These are phyloP conservation scores for Flaveria robusta DNA, from an alignment of 129 eudicot species.

Conservation along the genomic window DNA sequence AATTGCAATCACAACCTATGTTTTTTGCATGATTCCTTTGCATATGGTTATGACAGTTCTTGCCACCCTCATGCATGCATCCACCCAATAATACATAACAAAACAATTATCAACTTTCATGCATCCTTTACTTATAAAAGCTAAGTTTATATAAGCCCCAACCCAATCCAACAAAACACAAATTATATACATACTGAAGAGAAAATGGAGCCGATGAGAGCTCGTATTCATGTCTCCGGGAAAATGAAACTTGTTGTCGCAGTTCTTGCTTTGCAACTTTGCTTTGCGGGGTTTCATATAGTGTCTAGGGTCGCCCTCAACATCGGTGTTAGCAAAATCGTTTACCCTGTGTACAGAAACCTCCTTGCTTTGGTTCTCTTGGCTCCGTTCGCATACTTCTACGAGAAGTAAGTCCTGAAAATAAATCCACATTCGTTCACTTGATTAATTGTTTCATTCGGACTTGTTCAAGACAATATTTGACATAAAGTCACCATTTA, in stretches of 20 bases:
- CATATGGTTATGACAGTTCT: conserved; percentile 52
- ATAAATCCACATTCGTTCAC: neutral
- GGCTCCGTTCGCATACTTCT: conserved; percentile 77
- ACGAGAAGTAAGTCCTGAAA: conserved; percentile 56
- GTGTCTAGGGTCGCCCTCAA: conserved; percentile 89
- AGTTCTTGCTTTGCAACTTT: conserved; percentile 65
- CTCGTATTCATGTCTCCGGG: conserved; percentile 33
- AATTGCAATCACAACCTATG: conserved; percentile 36
- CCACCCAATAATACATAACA: conserved; percentile 46
- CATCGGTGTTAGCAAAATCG: conserved; percentile 80
- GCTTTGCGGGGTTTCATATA: conserved; percentile 89
- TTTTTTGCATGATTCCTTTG: conserved; percentile 43
- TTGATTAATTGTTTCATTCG: too few relatives aligned
- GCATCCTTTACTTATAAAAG: conserved; percentile 23
- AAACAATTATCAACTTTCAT: conserved; percentile 23
- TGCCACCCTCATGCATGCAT: conserved; percentile 46
- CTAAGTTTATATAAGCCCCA: conserved; percentile 13
- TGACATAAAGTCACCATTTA: too few relatives aligned
- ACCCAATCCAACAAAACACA: conserved; percentile 1
- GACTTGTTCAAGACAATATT: too few relatives aligned
- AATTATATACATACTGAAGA: conserved; percentile 5
- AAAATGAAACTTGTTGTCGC: conserved; percentile 66
- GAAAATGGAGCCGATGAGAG: conserved; percentile 37
- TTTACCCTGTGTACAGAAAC: conserved; percentile 80
- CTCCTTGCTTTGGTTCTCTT: conserved; percentile 62